phyloP scores from a whole-genome alignment of 495 filamentous ascomycete genomes.

The Talaromyces adpressus region DNA sequence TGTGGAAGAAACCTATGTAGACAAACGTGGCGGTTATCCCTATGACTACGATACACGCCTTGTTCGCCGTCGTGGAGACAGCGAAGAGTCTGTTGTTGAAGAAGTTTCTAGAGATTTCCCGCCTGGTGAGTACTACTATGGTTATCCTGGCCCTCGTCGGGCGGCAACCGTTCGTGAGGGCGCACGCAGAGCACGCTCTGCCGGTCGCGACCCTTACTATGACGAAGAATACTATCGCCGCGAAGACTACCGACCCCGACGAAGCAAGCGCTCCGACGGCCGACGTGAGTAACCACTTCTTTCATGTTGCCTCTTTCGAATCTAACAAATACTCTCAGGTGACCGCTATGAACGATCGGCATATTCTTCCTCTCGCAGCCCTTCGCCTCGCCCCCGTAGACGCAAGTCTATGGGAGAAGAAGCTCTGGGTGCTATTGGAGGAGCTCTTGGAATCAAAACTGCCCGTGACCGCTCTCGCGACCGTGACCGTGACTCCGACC shows the following conservation, averaged over 20 bases:
- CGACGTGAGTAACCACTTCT: constrained; percentile 23
- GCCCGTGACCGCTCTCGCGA: constrained; percentile 29
- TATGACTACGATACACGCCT: constrained; percentile 29
- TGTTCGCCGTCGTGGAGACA: constrained; percentile 46
- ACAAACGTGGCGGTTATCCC: constrained; percentile 13
- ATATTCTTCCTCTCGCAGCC: constrained; percentile 29
- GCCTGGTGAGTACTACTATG: constrained; percentile 46
- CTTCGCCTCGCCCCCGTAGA: constrained; percentile 37
- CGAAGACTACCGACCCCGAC: constrained; percentile 42
- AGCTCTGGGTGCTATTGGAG: constrained; percentile 58
- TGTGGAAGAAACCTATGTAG: constrained; percentile 25
- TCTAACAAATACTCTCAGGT: constrained; percentile 16
- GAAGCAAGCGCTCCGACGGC: constrained; percentile 48
- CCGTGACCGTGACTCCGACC: constrained; percentile 20
- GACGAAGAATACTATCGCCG: constrained; percentile 52
- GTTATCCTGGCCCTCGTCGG: constrained; percentile 37
- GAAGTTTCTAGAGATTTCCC: constrained; percentile 63
- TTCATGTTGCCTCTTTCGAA: background rate
- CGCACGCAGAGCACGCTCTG: constrained; percentile 36
- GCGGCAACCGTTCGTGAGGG: constrained; percentile 23
- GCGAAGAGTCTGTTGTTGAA: constrained; percentile 58
- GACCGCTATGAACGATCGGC: constrained; percentile 31
- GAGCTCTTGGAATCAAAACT: constrained; percentile 57
- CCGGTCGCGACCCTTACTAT: constrained; percentile 36
- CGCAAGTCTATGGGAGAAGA: constrained; percentile 69